A percentile compares a stretch with the other conserved stretches of the same genome.
phyloP scores from a whole-genome alignment of 2,329 filamentous ascomycete species.

The Aureobasidium zeae region DNA sequence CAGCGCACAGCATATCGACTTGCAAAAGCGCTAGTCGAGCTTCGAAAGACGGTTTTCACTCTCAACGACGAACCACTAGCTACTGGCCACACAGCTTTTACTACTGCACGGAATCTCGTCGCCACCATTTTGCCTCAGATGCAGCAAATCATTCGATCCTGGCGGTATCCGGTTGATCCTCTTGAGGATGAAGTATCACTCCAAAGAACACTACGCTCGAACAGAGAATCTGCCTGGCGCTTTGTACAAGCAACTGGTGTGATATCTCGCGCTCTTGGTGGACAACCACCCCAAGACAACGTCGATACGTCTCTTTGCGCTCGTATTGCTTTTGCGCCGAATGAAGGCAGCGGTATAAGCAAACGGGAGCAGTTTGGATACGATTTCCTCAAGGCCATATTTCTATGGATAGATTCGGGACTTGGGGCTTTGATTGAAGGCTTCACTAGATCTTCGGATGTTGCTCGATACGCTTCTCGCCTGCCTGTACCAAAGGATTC shows the following conservation, averaged over 20 bases:
- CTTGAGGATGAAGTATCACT: constrained; percentile 42
- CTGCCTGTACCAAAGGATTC: constrained; percentile 43
- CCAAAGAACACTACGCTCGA: constrained; percentile 47
- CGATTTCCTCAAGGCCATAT: constrained; percentile 55
- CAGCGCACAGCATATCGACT: constrained; percentile 48
- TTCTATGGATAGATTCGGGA: constrained; percentile 54
- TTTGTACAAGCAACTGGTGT: constrained; percentile 56
- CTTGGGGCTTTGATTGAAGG: constrained; percentile 45
- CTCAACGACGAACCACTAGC: constrained; percentile 25
- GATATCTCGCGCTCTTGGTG: constrained; percentile 47
- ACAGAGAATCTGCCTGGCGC: constrained; percentile 47
- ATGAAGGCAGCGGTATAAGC: constrained; percentile 28
- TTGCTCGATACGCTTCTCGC: constrained; percentile 29
- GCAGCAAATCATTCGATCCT: constrained; percentile 45
- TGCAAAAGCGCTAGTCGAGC: constrained; percentile 44
- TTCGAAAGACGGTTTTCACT: constrained; percentile 48
- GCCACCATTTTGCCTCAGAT: constrained; percentile 45
- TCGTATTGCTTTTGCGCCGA: constrained; percentile 39
- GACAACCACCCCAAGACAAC: constrained; percentile 36
- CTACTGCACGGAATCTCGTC: constrained; percentile 28
- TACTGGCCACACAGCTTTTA: constrained; percentile 37
- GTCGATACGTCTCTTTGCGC: constrained; percentile 30
- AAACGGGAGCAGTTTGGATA: constrained; percentile 49
- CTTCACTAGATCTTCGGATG: constrained; percentile 41
- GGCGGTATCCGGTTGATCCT: constrained; percentile 53